A percentile compares a stretch with the other conserved stretches of the same genome.
Evolutionary conservation across 306 rosid species (phyloP).

Genomic region (Begonia loranthoides): DNA sequence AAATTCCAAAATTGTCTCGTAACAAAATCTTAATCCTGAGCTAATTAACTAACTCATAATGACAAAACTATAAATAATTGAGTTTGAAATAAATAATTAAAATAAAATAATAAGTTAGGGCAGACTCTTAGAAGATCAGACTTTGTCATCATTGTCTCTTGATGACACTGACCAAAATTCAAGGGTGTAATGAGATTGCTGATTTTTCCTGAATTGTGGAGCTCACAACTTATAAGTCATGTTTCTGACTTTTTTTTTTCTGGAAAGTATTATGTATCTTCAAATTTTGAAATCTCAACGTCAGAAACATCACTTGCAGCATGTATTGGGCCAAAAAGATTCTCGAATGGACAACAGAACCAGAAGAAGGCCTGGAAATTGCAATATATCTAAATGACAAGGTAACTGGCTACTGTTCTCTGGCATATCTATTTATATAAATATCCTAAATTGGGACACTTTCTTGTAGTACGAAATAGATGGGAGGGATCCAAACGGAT

Average conservation of each 20-base stretch:
- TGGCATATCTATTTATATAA: not conserved
- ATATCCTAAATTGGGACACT: not conserved
- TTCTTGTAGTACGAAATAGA: constrained; percentile 68
- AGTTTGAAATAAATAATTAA: too few relatives aligned
- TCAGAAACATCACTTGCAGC: constrained; percentile 22
- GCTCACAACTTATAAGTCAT: not conserved
- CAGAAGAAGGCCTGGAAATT: constrained; percentile 90
- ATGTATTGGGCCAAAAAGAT: constrained; percentile 98
- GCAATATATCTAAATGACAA: constrained; percentile 60
- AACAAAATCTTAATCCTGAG: too few relatives aligned
- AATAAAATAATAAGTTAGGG: too few relatives aligned
- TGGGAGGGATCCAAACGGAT: constrained; percentile 92
- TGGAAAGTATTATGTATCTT: not conserved
- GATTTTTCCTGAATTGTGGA: not conserved
- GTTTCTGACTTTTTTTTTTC: not conserved
- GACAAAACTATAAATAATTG: too few relatives aligned
- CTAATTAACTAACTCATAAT: too few relatives aligned
- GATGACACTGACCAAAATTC: too few relatives aligned
- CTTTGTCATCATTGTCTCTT: too few relatives aligned
- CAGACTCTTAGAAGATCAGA: too few relatives aligned
- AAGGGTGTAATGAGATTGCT: too few relatives aligned
- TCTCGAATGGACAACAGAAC: constrained; percentile 93
- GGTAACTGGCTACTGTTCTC: constrained; percentile 20
- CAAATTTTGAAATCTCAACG: constrained; percentile 2
- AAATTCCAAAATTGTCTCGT: too few relatives aligned